A percentile compares a stretch with the other conserved stretches of the same genome.
phyloP scores from a whole-genome alignment of 1,284 basidiomycete genomes.

The Fistulina hepatica region DNA sequence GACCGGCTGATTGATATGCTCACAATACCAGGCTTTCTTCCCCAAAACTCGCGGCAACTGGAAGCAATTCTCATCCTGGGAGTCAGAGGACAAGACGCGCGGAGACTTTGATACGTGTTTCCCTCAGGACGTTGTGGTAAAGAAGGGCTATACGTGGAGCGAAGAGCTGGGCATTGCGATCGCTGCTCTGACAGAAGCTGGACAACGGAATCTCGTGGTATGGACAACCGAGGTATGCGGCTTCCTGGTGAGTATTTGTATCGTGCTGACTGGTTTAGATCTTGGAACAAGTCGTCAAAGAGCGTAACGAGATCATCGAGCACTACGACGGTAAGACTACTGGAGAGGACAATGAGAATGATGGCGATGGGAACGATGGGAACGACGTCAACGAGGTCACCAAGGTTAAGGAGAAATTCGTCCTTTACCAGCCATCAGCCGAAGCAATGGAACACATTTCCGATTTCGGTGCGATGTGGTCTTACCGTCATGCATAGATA shows the following conservation, averaged over 20 bases:
- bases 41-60: constrained; percentile 80
- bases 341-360: constrained; percentile 25
- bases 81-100: constrained; percentile 44
- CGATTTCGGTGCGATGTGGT: constrained; percentile 62
- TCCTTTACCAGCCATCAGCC: constrained; percentile 42
- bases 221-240: constrained; percentile 70
- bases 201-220: constrained; percentile 52
- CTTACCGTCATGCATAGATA: not conserved
- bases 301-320: constrained; percentile 61
- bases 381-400: constrained; percentile 32
- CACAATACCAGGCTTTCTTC: constrained; percentile 59
- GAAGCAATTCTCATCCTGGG: constrained; percentile 78
- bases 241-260: not conserved
- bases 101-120: constrained; percentile 33
- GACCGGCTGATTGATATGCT: constrained; percentile 10
- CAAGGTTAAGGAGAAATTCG: constrained; percentile 10
- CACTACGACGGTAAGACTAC: constrained; percentile 47
- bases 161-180: constrained; percentile 84
- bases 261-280: constrained; percentile 37
- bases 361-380: constrained; percentile 35
- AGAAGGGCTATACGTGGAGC: constrained; percentile 83
- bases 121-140: constrained; percentile 67
- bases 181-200: constrained; percentile 59
- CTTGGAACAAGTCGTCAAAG: constrained; percentile 51
- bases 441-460: constrained; percentile 64